Percentiles rank a stretch among this genome's conserved stretches.
These are phyloP conservation scores for Trifolium dubium DNA, from an alignment of 306 rosid species.

Conservation along the genomic window DNA sequence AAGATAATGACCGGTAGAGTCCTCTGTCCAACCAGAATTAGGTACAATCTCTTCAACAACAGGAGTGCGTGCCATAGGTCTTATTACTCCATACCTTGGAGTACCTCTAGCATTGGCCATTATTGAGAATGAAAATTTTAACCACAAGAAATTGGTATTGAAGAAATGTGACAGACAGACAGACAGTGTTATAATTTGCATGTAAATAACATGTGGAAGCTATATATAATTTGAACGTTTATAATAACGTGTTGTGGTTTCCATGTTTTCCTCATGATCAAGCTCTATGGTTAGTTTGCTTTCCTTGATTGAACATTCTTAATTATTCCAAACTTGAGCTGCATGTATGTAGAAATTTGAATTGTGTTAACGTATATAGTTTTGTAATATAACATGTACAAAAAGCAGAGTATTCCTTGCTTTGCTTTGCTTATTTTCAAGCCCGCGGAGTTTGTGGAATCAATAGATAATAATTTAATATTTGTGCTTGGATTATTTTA, in stretches of 20 bases:
- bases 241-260: slow-evolving; percentile 33
- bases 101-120: slow-evolving; percentile 56
- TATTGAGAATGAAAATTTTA: slow-evolving; percentile 1
- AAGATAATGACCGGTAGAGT: slow-evolving; percentile 60
- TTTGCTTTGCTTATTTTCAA: slow-evolving; percentile 51
- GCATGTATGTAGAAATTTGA: slow-evolving; percentile 37
- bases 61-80: slow-evolving; percentile 21
- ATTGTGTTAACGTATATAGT: slow-evolving; percentile 28
- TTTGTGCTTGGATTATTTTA: slow-evolving; percentile 20
- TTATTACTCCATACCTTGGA: slow-evolving; percentile 37
- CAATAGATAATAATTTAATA: neutral
- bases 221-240: slow-evolving; percentile 27
- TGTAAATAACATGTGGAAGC: slow-evolving; percentile 13
- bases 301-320: slow-evolving; percentile 56
- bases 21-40: slow-evolving; percentile 64
- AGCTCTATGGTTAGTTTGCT: slow-evolving; percentile 35
- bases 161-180: neutral
- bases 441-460: slow-evolving; percentile 22
- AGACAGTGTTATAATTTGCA: slow-evolving; percentile 20
- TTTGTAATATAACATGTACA: slow-evolving; percentile 37
- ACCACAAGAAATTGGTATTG: slow-evolving; percentile 36
- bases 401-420: slow-evolving; percentile 52
- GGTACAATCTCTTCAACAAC: slow-evolving; percentile 55
- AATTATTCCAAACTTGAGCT: slow-evolving; percentile 62
- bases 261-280: slow-evolving; percentile 36